Evolutionary conservation across 371 early-diverging fungal genomes (phyloP).

Genomic region (Entomophthora muscae): DNA sequence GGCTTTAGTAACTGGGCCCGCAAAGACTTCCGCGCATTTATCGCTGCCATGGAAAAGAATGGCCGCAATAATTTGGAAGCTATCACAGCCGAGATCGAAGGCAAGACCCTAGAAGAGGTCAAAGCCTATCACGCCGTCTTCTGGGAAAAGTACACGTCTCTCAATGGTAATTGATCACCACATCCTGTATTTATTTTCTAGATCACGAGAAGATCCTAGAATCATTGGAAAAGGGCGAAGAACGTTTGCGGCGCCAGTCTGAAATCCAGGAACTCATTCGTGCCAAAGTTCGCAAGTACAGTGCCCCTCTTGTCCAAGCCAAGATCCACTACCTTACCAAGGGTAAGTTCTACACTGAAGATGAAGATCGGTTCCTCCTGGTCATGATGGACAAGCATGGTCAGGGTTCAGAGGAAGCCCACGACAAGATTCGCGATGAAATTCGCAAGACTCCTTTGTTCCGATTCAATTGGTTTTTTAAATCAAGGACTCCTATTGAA

Average conservation of each 20-base stretch:
- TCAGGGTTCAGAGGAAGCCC: slow-evolving; percentile 76
- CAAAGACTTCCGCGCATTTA: slow-evolving; percentile 79
- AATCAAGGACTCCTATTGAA: slow-evolving; percentile 74
- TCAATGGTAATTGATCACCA: slow-evolving; percentile 23
- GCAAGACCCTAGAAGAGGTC: slow-evolving; percentile 76
- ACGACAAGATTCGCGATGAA: slow-evolving; percentile 75
- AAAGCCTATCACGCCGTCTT: slow-evolving; percentile 67
- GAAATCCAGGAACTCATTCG: slow-evolving; percentile 67
- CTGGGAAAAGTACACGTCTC: slow-evolving; percentile 69
- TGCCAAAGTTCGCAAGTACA: slow-evolving; percentile 45
- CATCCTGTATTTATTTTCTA: slow-evolving; percentile 3
- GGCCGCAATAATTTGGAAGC: slow-evolving; percentile 57
- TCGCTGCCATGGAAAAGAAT: slow-evolving; percentile 77
- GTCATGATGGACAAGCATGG: slow-evolving; percentile 78
- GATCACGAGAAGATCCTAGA: slow-evolving; percentile 74
- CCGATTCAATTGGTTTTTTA: slow-evolving; percentile 95
- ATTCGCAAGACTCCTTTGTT: slow-evolving; percentile 68
- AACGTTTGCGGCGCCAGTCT: slow-evolving; percentile 47
- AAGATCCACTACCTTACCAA: slow-evolving; percentile 67
- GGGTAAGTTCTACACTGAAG: slow-evolving; percentile 79
- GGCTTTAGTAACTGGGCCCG: slow-evolving; percentile 91
- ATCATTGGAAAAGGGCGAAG: slow-evolving; percentile 80
- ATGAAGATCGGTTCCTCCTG: slow-evolving; percentile 90
- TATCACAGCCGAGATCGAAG: slow-evolving; percentile 73
- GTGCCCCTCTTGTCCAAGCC: slow-evolving; percentile 69